A percentile compares a stretch with the other conserved stretches of the same genome.
Evolutionary conservation across 768 basidiomycete species (phyloP).

Genomic region (Sporobolomyces pararoseus): DNA sequence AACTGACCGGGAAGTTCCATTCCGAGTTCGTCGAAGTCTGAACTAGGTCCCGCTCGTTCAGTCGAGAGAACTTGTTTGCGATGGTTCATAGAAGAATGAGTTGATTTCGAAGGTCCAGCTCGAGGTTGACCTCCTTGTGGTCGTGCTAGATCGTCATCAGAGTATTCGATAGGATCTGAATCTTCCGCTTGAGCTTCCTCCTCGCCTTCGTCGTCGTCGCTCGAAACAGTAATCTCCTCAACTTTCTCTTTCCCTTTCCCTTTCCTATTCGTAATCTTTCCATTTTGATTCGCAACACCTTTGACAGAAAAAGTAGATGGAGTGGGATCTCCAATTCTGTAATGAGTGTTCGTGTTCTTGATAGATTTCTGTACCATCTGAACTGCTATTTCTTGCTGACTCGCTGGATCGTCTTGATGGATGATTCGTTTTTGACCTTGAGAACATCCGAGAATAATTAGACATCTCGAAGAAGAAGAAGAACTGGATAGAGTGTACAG

Average conservation of each 20-base stretch:
- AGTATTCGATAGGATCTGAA: neutral
- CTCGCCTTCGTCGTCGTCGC: neutral
- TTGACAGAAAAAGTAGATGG: neutral
- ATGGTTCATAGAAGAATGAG: no score
- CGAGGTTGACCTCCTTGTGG: neutral
- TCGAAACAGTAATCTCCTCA: no score
- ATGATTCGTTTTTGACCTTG: neutral
- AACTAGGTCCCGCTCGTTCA: neutral
- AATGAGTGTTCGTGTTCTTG: no score
- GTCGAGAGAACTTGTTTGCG: neutral
- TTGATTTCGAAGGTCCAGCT: no score
- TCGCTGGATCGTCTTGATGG: constrained; percentile 1
- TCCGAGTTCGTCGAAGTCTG: neutral
- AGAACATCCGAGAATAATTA: no score
- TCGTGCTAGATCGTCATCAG: no score
- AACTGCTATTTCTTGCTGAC: neutral
- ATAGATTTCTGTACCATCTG: neutral
- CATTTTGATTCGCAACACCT: no score
- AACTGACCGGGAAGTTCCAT: neutral
- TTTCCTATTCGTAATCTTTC: neutral
- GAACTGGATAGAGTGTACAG: no score
- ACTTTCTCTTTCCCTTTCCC: constrained; percentile 16
- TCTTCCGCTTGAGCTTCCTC: neutral
- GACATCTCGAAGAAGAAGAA: no score
- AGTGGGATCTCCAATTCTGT: neutral